Percentiles rank a stretch among this genome's conserved stretches.
These are phyloP conservation scores for Fusarium vanettenii DNA, from an alignment of 2,329 filamentous ascomycete species.

Conservation along the genomic window DNA sequence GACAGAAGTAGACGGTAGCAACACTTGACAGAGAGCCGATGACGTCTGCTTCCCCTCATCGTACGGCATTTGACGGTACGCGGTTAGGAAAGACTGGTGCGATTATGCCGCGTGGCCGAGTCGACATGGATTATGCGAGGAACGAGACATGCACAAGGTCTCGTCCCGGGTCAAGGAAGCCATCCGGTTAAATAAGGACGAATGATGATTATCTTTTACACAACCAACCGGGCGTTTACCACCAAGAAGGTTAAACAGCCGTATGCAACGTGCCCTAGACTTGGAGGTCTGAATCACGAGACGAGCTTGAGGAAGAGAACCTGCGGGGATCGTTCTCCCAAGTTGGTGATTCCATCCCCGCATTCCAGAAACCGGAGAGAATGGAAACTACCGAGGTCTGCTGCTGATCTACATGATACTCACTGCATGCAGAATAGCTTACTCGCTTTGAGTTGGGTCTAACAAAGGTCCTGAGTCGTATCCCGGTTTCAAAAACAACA, in stretches of 20 bases:
- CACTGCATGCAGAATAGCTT: slow-evolving; percentile 1
- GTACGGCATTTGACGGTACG: background rate
- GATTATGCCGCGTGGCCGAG: background rate
- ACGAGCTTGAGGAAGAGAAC: background rate
- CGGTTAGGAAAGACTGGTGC: background rate
- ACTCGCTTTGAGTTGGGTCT: background rate
- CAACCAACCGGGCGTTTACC: background rate
- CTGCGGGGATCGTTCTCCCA: background rate
- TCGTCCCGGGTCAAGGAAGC: background rate
- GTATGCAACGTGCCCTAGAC: background rate
- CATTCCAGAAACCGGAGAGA: slow-evolving; percentile 10
- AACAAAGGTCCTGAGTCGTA: background rate
- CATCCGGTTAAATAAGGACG: background rate
- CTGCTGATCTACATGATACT: slow-evolving; percentile 6
- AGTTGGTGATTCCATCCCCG: background rate
- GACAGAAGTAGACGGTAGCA: background rate
- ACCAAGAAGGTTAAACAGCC: slow-evolving; percentile 1
- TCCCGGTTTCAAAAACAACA: background rate
- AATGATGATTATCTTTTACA: slow-evolving; percentile 1
- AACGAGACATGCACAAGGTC: background rate
- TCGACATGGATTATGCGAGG: background rate
- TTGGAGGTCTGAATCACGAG: background rate
- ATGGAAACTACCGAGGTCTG: slow-evolving; percentile 11
- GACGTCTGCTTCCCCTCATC: background rate
- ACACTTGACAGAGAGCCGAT: background rate